Evolutionary conservation across 495 filamentous ascomycete species (phyloP), one percentile per base, ranked within the genome.

Genomic region (Tuber calosporum): DNA sequence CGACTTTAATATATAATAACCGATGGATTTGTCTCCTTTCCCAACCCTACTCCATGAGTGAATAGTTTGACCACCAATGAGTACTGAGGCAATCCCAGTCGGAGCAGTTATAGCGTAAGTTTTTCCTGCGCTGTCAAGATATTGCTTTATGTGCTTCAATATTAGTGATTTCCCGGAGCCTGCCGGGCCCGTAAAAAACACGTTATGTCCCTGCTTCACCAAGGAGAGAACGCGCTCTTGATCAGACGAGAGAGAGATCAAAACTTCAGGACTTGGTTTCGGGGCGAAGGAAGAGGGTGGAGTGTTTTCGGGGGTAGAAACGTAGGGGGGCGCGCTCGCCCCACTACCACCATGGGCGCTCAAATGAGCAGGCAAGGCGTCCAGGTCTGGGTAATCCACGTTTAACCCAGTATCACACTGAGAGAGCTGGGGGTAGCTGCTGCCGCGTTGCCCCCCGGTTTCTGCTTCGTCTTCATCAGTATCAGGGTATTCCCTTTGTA

Each of bases 181-280:
- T 45, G 80, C 80, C n/a, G 80, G 80, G 8, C 80, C 80, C 13
- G 73, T 81, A 26, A 80, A 78, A 40, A 81, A 81, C 45, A 79
- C 76, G 67, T 81, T 70, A 26, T 66, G 30, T 6, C 79, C 79
- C 6, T 66, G 42, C 15, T 77, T 26, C 15, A 81, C 74, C 2
- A 79, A 66, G 8, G 70, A 43, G 1, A 81, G 41, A 30, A 81
- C 72, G 37, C 36, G 41, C 19, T 74, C 9, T 70, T 81, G 80
- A 1, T 79, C 72, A 30, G 4, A 0, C 0, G 72, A 67, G 34
- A 81, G 80, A 19, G 15, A 0, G 17, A 19, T 42, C 2, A 1
- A 1, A 37, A 73, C 71, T 34, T 62, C 53, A 37, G n/a, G 36
- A 8, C 5, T 26, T 26, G 19, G 22, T 38, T n/a, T 40, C 4